A percentile compares a stretch with the other conserved stretches of the same genome.
phyloP scores from a whole-genome alignment of 78 protist genomes.

The Monocercomonoides exilis region DNA sequence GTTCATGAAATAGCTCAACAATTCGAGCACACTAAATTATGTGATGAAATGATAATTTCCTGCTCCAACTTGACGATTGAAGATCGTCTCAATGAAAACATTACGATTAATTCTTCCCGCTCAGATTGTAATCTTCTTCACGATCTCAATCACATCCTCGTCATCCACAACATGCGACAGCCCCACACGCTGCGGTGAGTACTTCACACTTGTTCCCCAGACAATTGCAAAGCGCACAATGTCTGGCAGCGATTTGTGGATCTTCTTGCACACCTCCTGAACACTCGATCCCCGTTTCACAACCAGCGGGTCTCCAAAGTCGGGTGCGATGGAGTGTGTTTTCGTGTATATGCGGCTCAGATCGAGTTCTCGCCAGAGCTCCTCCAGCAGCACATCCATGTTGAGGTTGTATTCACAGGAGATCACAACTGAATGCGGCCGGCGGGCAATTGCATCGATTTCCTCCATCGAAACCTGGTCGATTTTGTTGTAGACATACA shows the following conservation, averaged over 20 bases:
- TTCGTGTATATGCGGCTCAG: slow-evolving; percentile 68
- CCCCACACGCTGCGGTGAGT: slow-evolving; percentile 56
- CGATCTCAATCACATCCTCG: slow-evolving; percentile 65
- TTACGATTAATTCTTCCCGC: too few species aligned
- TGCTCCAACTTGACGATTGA: too few species aligned
- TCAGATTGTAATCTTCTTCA: slow-evolving; percentile 7
- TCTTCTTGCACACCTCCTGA: slow-evolving; percentile 14
- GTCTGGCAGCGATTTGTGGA: neutral
- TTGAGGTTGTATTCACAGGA: slow-evolving; percentile 11
- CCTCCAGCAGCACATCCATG: slow-evolving; percentile 1
- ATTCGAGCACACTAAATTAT: too few species aligned
- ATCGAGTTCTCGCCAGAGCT: slow-evolving; percentile 54
- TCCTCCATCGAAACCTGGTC: slow-evolving; percentile 22
- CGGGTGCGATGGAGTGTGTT: slow-evolving; percentile 18
- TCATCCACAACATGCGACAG: slow-evolving; percentile 47
- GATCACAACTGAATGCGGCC: slow-evolving; percentile 31
- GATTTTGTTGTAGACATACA: slow-evolving; percentile 60
- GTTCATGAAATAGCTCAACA: too few species aligned
- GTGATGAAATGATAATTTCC: too few species aligned
- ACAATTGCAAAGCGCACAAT: slow-evolving; percentile 19
- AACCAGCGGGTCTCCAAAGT: neutral
- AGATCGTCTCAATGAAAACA: too few species aligned
- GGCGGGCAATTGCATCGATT: slow-evolving; percentile 36
- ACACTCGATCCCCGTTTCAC: slow-evolving; percentile 6
- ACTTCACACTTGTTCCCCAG: slow-evolving; percentile 58